Evolutionary conservation across 306 rosid species (phyloP), one percentile per base, ranked within the genome.

Genomic region (Gynostemma pentaphyllum): DNA sequence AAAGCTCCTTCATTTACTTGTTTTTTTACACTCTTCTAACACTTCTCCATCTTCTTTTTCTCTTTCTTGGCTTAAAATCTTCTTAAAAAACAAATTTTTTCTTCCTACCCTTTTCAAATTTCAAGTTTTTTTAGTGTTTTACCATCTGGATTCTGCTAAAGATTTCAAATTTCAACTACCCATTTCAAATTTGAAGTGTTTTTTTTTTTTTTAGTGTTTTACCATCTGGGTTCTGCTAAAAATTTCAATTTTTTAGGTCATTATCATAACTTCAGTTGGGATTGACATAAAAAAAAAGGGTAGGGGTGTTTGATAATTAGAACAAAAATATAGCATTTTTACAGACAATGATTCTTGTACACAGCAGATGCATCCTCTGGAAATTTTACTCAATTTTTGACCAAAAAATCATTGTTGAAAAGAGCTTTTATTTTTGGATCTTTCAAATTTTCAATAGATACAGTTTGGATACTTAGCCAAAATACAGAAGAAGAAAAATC

Each of bases 381-480:
- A 83, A 64, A 67, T 78, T 67, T 69, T 69, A 74, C 85, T 82
- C 82, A 64, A 72, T 48, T 72, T 70, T 79, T 26, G 84, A 65
- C 23, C 69, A 74, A 59, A 86, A 82, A 72, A 72, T 75, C 18
- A 64, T 69, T 61, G 76, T 83, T 22, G 84, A 72, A 64, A 82
- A 84, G 69, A 81, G 94, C 80, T 81, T 77, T 54, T 84, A 89
- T 51, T 87, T 86, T 59, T 84, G 95, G 97, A 90, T 84, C 78
- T 87, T 87, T 67, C 95, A 87, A 24, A 76, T 87, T 41, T 82
- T 84, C 19, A 82, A 75, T 77, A 79, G 73, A 48, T 75, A 86
- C 77, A 71, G 72, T 62, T 48, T 64, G 69, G 85, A 78, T 42
- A 84, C 92, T 46, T 82, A 72, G 62, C 81, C 18, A 9, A 29